Conservation (phyloP, 176 grass and related monocot genomes). For the Juncus inflexus region DNA sequence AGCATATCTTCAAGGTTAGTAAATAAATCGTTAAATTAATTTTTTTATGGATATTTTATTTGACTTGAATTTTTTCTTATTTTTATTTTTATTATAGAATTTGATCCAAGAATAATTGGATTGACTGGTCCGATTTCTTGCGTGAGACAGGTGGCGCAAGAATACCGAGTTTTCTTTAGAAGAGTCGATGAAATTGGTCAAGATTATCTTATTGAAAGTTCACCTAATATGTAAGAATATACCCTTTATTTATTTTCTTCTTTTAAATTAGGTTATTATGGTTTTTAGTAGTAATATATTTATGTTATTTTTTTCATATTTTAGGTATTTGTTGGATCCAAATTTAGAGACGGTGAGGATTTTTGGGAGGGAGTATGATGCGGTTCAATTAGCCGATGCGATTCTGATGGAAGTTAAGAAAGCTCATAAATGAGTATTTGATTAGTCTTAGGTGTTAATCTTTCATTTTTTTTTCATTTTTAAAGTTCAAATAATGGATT, state of each 20-base stretch:
- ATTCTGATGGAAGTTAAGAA: slow-evolving; percentile 59
- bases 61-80: background rate
- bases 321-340: slow-evolving; percentile 89
- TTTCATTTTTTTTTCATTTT: slow-evolving; percentile 28
- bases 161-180: slow-evolving; percentile 91
- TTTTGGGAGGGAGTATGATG: slow-evolving; percentile 75
- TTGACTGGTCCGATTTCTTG: slow-evolving; percentile 54
- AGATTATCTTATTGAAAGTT: slow-evolving; percentile 91
- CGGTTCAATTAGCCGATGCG: slow-evolving; percentile 63
- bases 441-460: slow-evolving; percentile 23
- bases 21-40: background rate
- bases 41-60: too few relatives aligned
- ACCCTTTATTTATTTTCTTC: slow-evolving; percentile 3
- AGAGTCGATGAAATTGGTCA: slow-evolving; percentile 73
- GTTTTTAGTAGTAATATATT: slow-evolving; percentile 8
- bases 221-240: slow-evolving; percentile 59
- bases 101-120: slow-evolving; percentile 82
- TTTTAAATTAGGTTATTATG: background rate
- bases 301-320: slow-evolving; percentile 27
- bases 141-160: slow-evolving; percentile 90
- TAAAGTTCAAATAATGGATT: background rate
- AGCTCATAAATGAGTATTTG: slow-evolving; percentile 37
- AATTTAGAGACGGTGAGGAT: slow-evolving; percentile 79
- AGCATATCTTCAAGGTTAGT: slow-evolving; percentile 83
- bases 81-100: slow-evolving; percentile 51